Evolutionary conservation across 2,329 filamentous ascomycete species (phyloP).

Genomic region (Thyridium curvatum): DNA sequence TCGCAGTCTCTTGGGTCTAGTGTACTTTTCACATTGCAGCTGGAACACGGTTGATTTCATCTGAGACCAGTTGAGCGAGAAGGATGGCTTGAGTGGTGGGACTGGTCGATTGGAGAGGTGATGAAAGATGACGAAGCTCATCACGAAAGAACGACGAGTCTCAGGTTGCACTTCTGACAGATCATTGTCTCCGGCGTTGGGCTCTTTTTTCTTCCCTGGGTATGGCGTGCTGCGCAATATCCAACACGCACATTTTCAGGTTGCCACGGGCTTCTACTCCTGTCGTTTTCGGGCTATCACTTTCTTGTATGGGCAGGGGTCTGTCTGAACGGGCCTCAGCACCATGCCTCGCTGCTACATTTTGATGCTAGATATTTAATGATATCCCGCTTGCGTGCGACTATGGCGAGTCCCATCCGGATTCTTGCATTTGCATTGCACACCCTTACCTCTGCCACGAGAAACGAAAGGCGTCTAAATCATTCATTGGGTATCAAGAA

Average conservation of each 20-base stretch:
- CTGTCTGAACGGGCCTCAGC: neutral
- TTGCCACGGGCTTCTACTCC: neutral
- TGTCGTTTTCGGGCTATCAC: slow-evolving; percentile 3
- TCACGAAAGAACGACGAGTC: slow-evolving; percentile 3
- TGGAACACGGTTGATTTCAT: too few relatives aligned
- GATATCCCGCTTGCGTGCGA: slow-evolving; percentile 16
- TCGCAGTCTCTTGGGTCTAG: too few relatives aligned
- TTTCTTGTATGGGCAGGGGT: slow-evolving; percentile 15
- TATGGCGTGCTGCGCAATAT: neutral
- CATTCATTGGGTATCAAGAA: too few relatives aligned
- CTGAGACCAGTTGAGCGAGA: too few relatives aligned
- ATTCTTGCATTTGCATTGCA: too few relatives aligned
- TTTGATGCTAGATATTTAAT: slow-evolving; percentile 21
- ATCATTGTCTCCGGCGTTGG: slow-evolving; percentile 1
- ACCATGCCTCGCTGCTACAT: neutral
- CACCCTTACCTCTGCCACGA: too few relatives aligned
- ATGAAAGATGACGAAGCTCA: too few relatives aligned
- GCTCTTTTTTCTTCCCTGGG: slow-evolving; percentile 8
- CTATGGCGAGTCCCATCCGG: too few relatives aligned
- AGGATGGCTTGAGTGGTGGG: too few relatives aligned
- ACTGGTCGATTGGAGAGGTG: too few relatives aligned
- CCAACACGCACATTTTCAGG: neutral
- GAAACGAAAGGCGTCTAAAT: too few relatives aligned
- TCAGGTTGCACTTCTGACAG: neutral
- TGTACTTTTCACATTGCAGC: too few relatives aligned